Conservation (phyloP, 2,329 filamentous ascomycete species). For the Pseudogymnoascus sp. region DNA sequence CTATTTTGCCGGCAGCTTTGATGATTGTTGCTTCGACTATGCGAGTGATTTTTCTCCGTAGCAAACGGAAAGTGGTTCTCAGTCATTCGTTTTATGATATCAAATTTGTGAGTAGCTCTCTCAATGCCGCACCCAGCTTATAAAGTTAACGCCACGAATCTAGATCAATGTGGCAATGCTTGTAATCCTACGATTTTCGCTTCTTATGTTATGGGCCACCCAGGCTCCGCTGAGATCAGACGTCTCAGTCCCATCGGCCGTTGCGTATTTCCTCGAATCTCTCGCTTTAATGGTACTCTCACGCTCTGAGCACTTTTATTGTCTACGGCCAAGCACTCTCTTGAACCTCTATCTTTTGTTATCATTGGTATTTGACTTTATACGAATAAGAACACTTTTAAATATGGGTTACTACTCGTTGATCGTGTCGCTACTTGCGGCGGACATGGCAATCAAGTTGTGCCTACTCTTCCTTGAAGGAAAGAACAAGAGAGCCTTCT, state of each 20-base stretch:
- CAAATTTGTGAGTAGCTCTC: background rate
- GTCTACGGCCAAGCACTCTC: background rate
- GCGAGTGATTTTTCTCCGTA: constrained; percentile 1
- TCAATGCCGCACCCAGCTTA: background rate
- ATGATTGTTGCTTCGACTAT: background rate
- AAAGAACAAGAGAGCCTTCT: background rate
- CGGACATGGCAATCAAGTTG: background rate
- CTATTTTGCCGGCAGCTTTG: background rate
- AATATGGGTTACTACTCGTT: background rate
- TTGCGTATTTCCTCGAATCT: background rate
- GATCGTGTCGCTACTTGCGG: background rate
- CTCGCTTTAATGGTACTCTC: constrained; percentile 7
- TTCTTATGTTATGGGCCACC: background rate
- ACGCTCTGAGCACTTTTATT: background rate
- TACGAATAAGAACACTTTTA: background rate
- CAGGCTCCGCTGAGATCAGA: background rate
- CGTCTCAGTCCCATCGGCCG: background rate
- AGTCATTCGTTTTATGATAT: background rate
- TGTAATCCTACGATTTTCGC: background rate
- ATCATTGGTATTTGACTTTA: background rate
- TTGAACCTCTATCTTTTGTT: background rate
- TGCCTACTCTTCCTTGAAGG: background rate
- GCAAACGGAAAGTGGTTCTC: background rate
- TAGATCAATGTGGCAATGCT: background rate
- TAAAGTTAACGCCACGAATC: background rate